These are phyloP conservation scores for Zancudomyces culisetae DNA, from an alignment of 371 early-diverging fungal genomes.

Conservation along the genomic window DNA sequence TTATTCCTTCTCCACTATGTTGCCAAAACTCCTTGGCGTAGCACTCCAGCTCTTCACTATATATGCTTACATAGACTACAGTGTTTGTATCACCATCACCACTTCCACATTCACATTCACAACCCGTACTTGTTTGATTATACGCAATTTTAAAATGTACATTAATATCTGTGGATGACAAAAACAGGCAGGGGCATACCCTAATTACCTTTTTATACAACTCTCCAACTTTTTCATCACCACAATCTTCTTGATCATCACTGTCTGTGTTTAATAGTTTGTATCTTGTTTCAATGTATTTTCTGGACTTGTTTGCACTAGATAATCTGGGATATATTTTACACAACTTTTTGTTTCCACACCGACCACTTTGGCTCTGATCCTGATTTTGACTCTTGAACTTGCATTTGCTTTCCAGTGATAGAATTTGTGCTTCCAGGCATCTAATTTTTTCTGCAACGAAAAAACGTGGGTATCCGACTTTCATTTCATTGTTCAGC, in stretches of 20 bases:
- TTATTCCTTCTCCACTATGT: constrained; percentile 75
- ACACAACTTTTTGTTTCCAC: constrained; percentile 40
- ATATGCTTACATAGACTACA: constrained; percentile 55
- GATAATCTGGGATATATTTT: constrained; percentile 55
- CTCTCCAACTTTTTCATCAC: background rate
- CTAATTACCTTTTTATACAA: no score
- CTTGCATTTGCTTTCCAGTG: no score
- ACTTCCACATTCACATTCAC: no score
- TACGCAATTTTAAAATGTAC: no score
- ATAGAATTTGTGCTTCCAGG: constrained; percentile 10
- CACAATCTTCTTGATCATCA: background rate
- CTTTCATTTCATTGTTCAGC: constrained; percentile 49
- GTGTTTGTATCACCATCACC: no score
- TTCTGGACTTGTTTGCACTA: constrained; percentile 45
- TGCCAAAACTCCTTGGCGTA: constrained; percentile 88
- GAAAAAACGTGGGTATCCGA: constrained; percentile 91
- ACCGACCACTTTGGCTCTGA: no score
- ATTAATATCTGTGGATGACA: no score
- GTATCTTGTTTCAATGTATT: no score
- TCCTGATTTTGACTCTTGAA: no score
- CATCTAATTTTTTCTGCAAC: constrained; percentile 42
- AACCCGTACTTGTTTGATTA: no score
- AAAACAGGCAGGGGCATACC: no score
- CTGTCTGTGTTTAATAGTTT: no score
- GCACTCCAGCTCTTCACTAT: constrained; percentile 39